Conservation (phyloP, 2,329 filamentous ascomycete species). For the Nothophaeocryptopus gaeumannii region DNA sequence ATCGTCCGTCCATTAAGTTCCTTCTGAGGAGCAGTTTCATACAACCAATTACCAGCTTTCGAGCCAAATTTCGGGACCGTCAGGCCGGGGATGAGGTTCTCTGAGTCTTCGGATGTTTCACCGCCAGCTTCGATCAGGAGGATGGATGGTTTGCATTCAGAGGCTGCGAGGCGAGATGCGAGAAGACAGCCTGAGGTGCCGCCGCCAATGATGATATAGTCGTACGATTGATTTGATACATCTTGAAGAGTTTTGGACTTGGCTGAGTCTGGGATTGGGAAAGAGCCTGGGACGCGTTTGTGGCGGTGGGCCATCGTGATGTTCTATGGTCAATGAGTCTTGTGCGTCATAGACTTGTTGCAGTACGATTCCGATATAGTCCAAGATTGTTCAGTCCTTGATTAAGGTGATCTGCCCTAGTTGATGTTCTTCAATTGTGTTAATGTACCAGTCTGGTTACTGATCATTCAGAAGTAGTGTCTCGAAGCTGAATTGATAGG, state of each 20-base stretch:
- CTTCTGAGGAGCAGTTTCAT: constrained; percentile 7
- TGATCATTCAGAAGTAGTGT: too few species aligned
- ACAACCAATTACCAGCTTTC: constrained; percentile 7
- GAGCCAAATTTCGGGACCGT: constrained; percentile 6
- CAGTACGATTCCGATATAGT: too few species aligned
- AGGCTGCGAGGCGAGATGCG: constrained; percentile 3
- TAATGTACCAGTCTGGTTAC: too few species aligned
- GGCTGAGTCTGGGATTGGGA: too few species aligned
- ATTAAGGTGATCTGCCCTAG: too few species aligned
- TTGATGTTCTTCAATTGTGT: too few species aligned
- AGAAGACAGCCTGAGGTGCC: constrained; percentile 12
- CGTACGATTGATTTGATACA: constrained; percentile 1
- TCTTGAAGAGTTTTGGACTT: neutral
- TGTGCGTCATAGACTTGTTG: too few species aligned
- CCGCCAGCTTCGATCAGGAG: constrained; percentile 12
- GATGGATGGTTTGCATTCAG: neutral
- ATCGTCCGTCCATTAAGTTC: constrained; percentile 1
- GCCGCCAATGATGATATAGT: constrained; percentile 12
- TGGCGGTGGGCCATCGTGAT: neutral
- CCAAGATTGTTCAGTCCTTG: too few species aligned
- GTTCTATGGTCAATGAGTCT: too few species aligned
- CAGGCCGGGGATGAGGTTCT: constrained; percentile 10
- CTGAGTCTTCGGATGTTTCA: constrained; percentile 7
- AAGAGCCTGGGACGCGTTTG: neutral
- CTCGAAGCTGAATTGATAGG: too few species aligned